A percentile compares a stretch with the other conserved stretches of the same genome.
These are phyloP conservation scores for Hordeum marinum DNA, from an alignment of 176 grass and related monocot species.

Conservation along the genomic window DNA sequence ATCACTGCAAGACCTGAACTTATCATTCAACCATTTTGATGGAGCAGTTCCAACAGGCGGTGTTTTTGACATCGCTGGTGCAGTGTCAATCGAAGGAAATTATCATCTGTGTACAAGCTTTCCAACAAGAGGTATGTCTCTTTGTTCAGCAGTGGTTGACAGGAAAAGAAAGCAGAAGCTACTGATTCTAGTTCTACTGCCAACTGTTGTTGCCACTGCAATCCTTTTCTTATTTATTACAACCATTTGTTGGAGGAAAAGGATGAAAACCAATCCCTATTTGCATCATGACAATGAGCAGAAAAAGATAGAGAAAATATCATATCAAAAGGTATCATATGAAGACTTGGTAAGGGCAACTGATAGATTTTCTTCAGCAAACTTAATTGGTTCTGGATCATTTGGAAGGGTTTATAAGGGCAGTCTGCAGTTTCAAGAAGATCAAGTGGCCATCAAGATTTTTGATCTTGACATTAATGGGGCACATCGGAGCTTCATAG, in stretches of 20 bases:
- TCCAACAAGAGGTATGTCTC: neutral
- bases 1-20: slow-evolving; percentile 34
- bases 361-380: slow-evolving; percentile 20
- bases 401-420: slow-evolving; percentile 62
- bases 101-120: slow-evolving; percentile 17
- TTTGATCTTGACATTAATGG: slow-evolving; percentile 31
- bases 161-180: neutral
- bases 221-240: neutral
- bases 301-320: slow-evolving; percentile 1
- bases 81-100: slow-evolving; percentile 38
- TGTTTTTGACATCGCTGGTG: slow-evolving; percentile 34
- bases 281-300: neutral
- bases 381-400: slow-evolving; percentile 45
- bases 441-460: slow-evolving; percentile 49
- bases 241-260: neutral
- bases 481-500: slow-evolving; percentile 36
- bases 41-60: slow-evolving; percentile 30
- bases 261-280: neutral
- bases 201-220: neutral
- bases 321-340: slow-evolving; percentile 30
- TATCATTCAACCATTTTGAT: slow-evolving; percentile 52
- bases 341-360: slow-evolving; percentile 31
- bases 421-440: neutral
- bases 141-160: neutral
- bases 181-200: neutral